phyloP scores from a whole-genome alignment of 306 rosid genomes.

The Cucurbita ficifolia region DNA sequence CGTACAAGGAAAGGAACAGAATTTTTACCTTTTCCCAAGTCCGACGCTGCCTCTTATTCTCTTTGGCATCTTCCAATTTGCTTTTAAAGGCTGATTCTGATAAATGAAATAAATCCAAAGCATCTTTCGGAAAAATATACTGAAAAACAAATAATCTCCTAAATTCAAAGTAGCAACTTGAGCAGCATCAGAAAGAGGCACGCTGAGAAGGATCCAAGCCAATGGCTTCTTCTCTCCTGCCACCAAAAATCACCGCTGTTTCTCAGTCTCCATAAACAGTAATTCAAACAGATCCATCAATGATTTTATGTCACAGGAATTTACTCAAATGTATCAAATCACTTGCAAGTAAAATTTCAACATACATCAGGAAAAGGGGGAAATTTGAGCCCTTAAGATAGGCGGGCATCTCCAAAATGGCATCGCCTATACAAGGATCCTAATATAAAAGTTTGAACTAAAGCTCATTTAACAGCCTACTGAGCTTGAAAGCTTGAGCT shows the following conservation, averaged over 20 bases:
- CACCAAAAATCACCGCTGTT: neutral
- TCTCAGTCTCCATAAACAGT: neutral
- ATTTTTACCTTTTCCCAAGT: constrained; percentile 30
- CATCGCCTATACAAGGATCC: neutral
- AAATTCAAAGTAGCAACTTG: constrained; percentile 16
- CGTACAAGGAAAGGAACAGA: constrained; percentile 33
- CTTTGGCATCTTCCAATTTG: neutral
- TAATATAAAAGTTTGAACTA: neutral
- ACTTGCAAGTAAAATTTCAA: neutral
- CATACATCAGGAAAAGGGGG: neutral
- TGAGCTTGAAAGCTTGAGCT: neutral
- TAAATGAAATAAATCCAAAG: constrained; percentile 5
- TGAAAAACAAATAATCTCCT: constrained; percentile 19
- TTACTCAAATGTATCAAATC: no score
- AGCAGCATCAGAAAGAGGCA: constrained; percentile 20
- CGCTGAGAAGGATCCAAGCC: constrained; percentile 12
- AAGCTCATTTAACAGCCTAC: neutral
- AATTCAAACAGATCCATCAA: neutral
- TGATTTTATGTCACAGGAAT: neutral
- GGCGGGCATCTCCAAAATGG: neutral
- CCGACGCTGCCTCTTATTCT: constrained; percentile 17
- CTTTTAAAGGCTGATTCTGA: constrained; percentile 10
- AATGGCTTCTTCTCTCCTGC: constrained; percentile 27
- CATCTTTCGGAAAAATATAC: neutral
- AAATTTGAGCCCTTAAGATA: neutral